Evolutionary conservation across 2,329 filamentous ascomycete genomes (phyloP), one percentile per base, ranked within the genome.

Genomic region (Aureobasidium lini): DNA sequence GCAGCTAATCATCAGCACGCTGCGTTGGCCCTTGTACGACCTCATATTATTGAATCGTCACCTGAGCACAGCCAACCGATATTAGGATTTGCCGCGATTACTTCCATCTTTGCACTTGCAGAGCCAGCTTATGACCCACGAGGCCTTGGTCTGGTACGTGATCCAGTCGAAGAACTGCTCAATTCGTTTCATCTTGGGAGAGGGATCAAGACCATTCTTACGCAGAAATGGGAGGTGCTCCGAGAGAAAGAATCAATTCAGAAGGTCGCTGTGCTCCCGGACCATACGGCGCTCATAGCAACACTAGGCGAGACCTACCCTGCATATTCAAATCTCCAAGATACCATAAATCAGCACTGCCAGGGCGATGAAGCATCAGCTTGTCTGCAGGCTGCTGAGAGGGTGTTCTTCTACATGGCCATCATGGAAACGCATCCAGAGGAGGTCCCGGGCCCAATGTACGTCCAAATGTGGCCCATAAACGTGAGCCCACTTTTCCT

Each of bases 51-150:
- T 2, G 34, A 57, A 3, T 42, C 29, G 2, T 34, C 40, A n/a
- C n/a, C 53, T 16, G 49, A 56, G 40, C 46, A 63, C 63, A 61
- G 62, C 42, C 54, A 61, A 18, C 32, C 44, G 31, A 60, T 58
- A 2, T 57, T 64, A 39, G 46, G 37, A 16, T 64, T 64, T 46
- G 60, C 62, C 9, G 54, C 53, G 7, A 47, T 59, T 46, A 62
- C 61, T 29, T 61, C 61, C 5, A 56, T 62, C 3, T 64, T 62
- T 28, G 57, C 57, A 13, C 36, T 60, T 18, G 57, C 57, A 4
- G 48, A 60, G 34, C 48, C 48, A 10, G 48, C 34, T 3, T 54
- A 50, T 23, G 46, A 54, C 34, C 37, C 48, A 3, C 28, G 43
- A 28, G 46, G 47, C 39, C 39, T 46, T 46, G 44, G 40, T 6